These are phyloP conservation scores for Plectosphaerella plurivora DNA, from an alignment of 2,329 filamentous ascomycete species.

Conservation along the genomic window DNA sequence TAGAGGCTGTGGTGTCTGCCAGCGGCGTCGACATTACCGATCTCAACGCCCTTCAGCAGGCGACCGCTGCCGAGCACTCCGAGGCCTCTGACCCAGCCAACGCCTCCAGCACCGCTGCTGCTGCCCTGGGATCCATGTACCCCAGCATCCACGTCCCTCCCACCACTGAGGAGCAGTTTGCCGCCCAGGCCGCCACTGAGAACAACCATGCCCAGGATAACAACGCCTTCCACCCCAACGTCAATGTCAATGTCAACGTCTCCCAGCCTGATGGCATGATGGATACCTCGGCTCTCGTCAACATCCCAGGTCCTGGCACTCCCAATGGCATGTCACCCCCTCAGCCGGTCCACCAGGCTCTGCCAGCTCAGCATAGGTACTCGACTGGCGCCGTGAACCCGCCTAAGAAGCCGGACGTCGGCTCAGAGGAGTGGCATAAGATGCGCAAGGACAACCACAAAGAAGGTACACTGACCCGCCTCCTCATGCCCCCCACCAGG, in stretches of 20 bases:
- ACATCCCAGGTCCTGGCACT: slow-evolving; percentile 4
- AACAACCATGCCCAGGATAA: slow-evolving; percentile 24
- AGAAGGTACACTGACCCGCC: slow-evolving; percentile 73
- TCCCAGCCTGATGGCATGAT: slow-evolving; percentile 28
- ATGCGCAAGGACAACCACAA: slow-evolving; percentile 97
- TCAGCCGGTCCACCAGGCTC: slow-evolving; percentile 4
- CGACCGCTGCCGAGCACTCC: slow-evolving; percentile 39
- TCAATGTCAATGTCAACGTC: slow-evolving; percentile 27
- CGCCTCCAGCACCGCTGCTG: slow-evolving; percentile 56
- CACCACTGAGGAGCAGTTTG: slow-evolving; percentile 56
- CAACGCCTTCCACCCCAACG: slow-evolving; percentile 20
- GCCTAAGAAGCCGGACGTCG: slow-evolving; percentile 71
- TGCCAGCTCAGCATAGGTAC: slow-evolving; percentile 20
- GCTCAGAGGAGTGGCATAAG: slow-evolving; percentile 97
- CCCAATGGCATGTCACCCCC: slow-evolving; percentile 8
- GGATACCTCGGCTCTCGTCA: not conserved
- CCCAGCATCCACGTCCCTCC: slow-evolving; percentile 54
- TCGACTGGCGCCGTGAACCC: slow-evolving; percentile 32
- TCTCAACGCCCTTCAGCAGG: slow-evolving; percentile 53
- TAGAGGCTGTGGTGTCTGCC: slow-evolving; percentile 36
- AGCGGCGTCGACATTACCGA: slow-evolving; percentile 46
- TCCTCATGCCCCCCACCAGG: not conserved
- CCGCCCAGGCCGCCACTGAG: slow-evolving; percentile 41
- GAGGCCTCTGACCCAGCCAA: slow-evolving; percentile 46
- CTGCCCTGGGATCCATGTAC: slow-evolving; percentile 53